These are phyloP conservation scores for Phylloporus sp. DNA, from an alignment of 1,284 basidiomycete species.

Conservation along the genomic window DNA sequence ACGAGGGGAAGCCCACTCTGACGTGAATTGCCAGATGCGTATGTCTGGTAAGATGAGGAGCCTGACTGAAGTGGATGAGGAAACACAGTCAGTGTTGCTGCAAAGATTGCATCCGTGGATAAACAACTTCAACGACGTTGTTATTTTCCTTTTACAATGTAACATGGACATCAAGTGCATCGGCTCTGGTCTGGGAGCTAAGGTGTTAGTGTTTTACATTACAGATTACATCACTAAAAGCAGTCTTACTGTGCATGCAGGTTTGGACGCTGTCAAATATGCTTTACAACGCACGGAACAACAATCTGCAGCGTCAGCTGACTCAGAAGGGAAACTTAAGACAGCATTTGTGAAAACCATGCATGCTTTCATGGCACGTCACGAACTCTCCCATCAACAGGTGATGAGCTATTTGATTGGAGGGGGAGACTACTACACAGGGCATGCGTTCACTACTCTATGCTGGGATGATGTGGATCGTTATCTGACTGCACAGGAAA, in stretches of 20 bases:
- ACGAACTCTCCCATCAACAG: background rate
- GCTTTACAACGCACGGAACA: background rate
- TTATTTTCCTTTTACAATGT: too few species aligned
- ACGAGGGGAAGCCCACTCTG: too few species aligned
- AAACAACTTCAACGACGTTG: too few species aligned
- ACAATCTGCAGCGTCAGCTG: too few species aligned
- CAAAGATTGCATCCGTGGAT: background rate
- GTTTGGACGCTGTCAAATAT: background rate
- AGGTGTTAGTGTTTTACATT: background rate
- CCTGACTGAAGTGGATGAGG: too few species aligned
- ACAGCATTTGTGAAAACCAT: background rate
- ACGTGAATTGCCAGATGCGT: too few species aligned
- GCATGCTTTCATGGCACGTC: background rate
- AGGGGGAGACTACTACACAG: background rate
- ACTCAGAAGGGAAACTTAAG: background rate
- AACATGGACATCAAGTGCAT: too few species aligned
- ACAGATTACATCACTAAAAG: background rate
- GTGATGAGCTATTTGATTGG: conserved; percentile 1
- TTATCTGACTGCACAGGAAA: background rate
- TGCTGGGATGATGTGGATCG: background rate
- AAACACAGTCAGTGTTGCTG: too few species aligned
- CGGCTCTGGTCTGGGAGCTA: background rate
- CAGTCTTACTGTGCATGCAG: background rate
- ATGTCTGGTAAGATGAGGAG: too few species aligned
- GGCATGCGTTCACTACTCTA: background rate